Base-by-base conservation (phyloP, 768 basidiomycete genomes). In the Tricholoma hemisulphureum region DNA sequence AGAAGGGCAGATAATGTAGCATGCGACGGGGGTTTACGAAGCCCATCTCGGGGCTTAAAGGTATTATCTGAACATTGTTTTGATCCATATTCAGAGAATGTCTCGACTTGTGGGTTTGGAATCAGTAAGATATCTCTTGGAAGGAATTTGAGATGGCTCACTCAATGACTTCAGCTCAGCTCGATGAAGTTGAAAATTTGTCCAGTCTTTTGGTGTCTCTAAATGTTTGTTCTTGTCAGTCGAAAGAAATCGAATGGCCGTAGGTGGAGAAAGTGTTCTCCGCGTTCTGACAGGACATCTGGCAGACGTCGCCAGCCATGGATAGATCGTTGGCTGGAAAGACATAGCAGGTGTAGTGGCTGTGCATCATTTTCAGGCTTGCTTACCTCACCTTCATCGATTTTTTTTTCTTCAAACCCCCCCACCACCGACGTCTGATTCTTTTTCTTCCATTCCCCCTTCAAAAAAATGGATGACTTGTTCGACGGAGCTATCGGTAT, bases 401-500 rank as follows among this genome's bases (percentile, higher is more conserved):
- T 76, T 79, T 79, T 79, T 79, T 78, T 76, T 74, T 73, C 71
- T 63, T 69, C 72, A 69, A n/a, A n/a, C n/a, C 69, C 74, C 66
- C 71, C 77, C 74, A 73, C 68, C 68, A 70, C 69, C 67, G 64
- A 71, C 66, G 59, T 65, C 67, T 68, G 58, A 49, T 69, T 65
- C 60, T 70, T 65, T 69, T 64, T 58, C 65, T 65, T 1, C 62
- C 66, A 57, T 63, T 57, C 61, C 61, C 66, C 63, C 68, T 64
- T 67, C 73, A 77, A 77, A 87, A 79, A 83, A 81, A 89, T 91
- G 86, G 93, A 94, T 74, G 93, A 95, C 80, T 74, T 88, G 71
- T 98, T 90, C 77, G 93, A 96, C 71, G 95, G 95, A 73, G 95
- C 95, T 73, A 82, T 98, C 78, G 95, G 95, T 76, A 95, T 95